Conservation (phyloP, 192 early-diverging fungal genomes). For the Coemansia sp. region DNA sequence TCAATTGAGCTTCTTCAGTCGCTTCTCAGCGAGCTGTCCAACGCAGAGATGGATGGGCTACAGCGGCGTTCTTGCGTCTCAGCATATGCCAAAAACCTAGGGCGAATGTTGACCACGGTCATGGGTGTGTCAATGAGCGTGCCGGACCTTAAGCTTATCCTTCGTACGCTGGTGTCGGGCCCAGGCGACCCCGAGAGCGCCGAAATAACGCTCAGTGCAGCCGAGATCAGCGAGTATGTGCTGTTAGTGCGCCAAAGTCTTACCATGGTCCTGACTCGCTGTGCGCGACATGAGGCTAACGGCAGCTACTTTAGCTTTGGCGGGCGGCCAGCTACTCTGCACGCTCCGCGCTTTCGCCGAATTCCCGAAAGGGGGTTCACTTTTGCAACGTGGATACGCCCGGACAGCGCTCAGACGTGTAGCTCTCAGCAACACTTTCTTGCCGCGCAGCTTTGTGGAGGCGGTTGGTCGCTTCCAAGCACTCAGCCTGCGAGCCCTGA, state of each 20-base stretch:
- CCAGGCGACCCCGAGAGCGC: background rate
- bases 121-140: constrained; percentile 25
- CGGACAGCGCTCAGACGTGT: background rate
- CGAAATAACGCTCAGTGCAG: background rate
- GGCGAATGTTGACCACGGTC: constrained; percentile 18
- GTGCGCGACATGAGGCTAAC: constrained; percentile 8
- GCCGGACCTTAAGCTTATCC: constrained; percentile 28
- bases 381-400: constrained; percentile 26
- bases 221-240: constrained; percentile 20
- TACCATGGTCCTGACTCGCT: constrained; percentile 14
- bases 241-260: constrained; percentile 16
- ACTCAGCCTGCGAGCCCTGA: background rate
- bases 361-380: constrained; percentile 37
- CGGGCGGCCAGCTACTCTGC: constrained; percentile 7
- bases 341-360: constrained; percentile 17
- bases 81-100: constrained; percentile 13
- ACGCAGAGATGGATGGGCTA: background rate
- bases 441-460: background rate
- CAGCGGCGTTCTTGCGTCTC: constrained; percentile 4
- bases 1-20: constrained; percentile 29
- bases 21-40: constrained; percentile 12
- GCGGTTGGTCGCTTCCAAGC: constrained; percentile 6
- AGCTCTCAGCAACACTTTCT: constrained; percentile 22
- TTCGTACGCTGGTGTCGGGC: constrained; percentile 30
- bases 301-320: constrained; percentile 34